phyloP scores from a whole-genome alignment of 2,329 filamentous ascomycete species.

The Penicillium sp. region DNA sequence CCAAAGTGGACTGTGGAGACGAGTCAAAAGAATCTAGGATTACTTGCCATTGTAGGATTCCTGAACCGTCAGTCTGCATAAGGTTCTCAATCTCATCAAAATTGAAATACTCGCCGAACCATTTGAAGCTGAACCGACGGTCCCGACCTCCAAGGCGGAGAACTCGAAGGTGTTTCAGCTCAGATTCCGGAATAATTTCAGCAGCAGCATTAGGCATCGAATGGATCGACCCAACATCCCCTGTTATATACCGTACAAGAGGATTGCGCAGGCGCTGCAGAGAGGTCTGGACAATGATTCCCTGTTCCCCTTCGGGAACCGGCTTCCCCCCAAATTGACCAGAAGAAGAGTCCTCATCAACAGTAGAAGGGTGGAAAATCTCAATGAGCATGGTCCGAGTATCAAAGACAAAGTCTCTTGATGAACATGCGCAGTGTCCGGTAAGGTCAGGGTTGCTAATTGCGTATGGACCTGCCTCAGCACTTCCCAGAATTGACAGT shows the following conservation, averaged over 20 bases:
- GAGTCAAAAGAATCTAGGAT: not conserved
- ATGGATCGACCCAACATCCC: slow-evolving; percentile 41
- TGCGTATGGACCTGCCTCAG: not conserved
- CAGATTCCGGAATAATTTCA: not conserved
- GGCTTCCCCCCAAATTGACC: not conserved
- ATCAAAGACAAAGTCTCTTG: not conserved
- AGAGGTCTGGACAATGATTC: slow-evolving; percentile 44
- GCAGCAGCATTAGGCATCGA: not conserved
- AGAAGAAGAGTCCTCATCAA: not conserved
- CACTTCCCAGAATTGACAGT: not conserved
- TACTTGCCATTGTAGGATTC: not conserved
- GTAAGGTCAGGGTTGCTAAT: not conserved
- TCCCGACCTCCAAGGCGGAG: not conserved
- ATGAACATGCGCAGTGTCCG: not conserved
- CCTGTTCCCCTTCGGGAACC: slow-evolving; percentile 10
- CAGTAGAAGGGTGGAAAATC: not conserved
- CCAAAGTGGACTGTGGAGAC: not conserved
- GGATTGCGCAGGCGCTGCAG: slow-evolving; percentile 45
- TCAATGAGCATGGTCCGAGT: not conserved
- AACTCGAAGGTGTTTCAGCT: not conserved
- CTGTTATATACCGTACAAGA: slow-evolving; percentile 45
- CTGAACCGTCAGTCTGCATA: not conserved
- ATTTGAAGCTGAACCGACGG: not conserved
- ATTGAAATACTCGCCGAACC: not conserved
- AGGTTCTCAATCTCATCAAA: not conserved